These are phyloP conservation scores for Xanthoparmelia taractica DNA, from an alignment of 495 filamentous ascomycete species.

Conservation along the genomic window DNA sequence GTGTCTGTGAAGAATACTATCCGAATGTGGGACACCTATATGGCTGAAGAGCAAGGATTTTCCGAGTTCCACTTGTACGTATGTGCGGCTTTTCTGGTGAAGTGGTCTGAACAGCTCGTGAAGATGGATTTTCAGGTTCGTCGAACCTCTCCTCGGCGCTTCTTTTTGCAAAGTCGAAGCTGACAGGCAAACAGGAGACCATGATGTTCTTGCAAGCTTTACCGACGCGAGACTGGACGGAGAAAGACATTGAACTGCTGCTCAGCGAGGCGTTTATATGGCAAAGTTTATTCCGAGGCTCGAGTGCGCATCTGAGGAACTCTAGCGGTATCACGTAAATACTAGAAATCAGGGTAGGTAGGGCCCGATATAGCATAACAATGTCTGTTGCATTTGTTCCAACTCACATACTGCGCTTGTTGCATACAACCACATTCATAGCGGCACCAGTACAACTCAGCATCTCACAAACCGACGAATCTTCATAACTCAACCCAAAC, in stretches of 20 bases:
- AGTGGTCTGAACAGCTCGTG: constrained; percentile 89
- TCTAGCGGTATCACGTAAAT: constrained; percentile 28
- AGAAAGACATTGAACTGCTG: constrained; percentile 93
- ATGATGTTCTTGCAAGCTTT: constrained; percentile 99
- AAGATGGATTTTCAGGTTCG: constrained; percentile 88
- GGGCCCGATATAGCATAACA: background rate
- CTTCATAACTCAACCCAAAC: too few relatives aligned
- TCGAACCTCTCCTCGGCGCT: background rate
- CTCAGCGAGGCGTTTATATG: constrained; percentile 95
- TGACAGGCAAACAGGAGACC: constrained; percentile 54
- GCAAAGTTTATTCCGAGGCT: constrained; percentile 87
- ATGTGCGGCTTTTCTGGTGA: constrained; percentile 96
- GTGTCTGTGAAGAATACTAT: constrained; percentile 93
- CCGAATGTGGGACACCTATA: constrained; percentile 98
- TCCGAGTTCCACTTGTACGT: constrained; percentile 97
- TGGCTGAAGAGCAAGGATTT: constrained; percentile 97
- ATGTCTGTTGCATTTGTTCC: background rate
- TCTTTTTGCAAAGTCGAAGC: background rate
- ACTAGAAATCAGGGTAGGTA: background rate
- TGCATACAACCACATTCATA: background rate
- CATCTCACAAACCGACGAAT: too few relatives aligned
- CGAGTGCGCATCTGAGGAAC: constrained; percentile 68
- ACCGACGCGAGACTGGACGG: constrained; percentile 91
- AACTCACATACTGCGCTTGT: background rate
- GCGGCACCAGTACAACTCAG: too few relatives aligned